Conservation (phyloP, 2,329 filamentous ascomycete species). For the Botrytis tulipae region DNA sequence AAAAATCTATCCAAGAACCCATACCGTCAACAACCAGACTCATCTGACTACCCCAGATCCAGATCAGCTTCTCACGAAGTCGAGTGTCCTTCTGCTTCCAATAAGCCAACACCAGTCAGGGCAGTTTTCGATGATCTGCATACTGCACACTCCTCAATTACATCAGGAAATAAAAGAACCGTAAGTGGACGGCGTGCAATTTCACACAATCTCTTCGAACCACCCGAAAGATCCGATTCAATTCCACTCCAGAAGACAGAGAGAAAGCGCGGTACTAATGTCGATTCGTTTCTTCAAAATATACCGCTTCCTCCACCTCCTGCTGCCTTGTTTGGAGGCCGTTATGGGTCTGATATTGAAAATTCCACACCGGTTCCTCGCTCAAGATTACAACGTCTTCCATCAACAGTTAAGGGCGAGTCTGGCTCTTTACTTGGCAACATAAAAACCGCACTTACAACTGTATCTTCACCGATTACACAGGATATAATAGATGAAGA, state of each 20-base stretch:
- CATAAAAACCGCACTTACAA: conserved; percentile 19
- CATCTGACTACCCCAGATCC: conserved; percentile 6
- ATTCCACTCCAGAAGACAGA: conserved; percentile 29
- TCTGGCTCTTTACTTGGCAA: conserved; percentile 13
- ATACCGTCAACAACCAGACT: neutral
- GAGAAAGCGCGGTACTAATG: conserved; percentile 7
- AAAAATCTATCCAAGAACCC: conserved; percentile 7
- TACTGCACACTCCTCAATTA: conserved; percentile 36
- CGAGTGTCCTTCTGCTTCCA: neutral
- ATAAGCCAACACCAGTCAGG: conserved; percentile 27
- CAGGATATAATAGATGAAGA: conserved; percentile 5
- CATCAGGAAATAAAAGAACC: conserved; percentile 31
- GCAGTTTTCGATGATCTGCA: conserved; percentile 35
- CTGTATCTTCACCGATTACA: conserved; percentile 15
- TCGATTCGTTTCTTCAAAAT: conserved; percentile 20
- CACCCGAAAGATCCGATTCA: conserved; percentile 25
- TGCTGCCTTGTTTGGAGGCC: conserved; percentile 14
- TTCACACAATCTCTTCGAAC: conserved; percentile 17
- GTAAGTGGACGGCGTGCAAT: conserved; percentile 15
- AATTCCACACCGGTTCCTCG: conserved; percentile 13
- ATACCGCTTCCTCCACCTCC: conserved; percentile 25
- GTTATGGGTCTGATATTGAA: conserved; percentile 7
- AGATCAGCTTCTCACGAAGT: conserved; percentile 17
- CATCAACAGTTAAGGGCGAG: neutral
- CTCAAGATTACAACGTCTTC: conserved; percentile 14